Evolutionary conservation across 306 rosid genomes (phyloP).

Genomic region (Carpinus fangiana): DNA sequence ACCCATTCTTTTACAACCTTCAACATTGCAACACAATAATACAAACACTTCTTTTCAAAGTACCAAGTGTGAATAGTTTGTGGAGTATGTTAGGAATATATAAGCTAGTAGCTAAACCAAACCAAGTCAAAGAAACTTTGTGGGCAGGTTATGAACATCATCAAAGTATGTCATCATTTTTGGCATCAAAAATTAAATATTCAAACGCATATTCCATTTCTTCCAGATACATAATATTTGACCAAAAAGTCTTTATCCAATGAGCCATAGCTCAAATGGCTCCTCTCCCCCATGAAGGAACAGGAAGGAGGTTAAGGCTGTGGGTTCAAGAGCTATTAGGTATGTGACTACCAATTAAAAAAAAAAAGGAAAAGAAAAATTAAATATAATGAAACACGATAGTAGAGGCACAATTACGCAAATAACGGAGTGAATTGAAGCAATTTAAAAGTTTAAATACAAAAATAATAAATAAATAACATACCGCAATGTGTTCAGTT

Average conservation of each 20-base stretch:
- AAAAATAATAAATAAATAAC: conserved; percentile 13
- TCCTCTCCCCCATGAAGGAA: neutral
- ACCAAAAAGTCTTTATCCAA: neutral
- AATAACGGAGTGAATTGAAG: neutral
- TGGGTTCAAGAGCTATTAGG: neutral
- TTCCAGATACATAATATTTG: neutral
- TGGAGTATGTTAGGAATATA: neutral
- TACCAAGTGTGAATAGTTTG: neutral
- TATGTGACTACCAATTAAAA: neutral
- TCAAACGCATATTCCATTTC: neutral
- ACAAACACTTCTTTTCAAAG: no score
- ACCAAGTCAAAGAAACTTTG: neutral
- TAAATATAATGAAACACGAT: neutral
- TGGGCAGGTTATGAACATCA: neutral
- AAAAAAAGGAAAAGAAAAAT: neutral
- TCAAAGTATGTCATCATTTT: neutral
- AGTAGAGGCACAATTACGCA: neutral
- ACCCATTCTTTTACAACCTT: neutral
- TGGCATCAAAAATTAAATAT: neutral
- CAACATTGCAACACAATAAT: neutral
- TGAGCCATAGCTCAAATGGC: neutral
- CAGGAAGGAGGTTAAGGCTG: neutral
- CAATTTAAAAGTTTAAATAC: neutral
- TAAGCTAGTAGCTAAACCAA: neutral
- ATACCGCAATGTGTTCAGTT: conserved; percentile 87